Conservation (phyloP, 257 asterid genomes). For the Solanum arcanum region DNA sequence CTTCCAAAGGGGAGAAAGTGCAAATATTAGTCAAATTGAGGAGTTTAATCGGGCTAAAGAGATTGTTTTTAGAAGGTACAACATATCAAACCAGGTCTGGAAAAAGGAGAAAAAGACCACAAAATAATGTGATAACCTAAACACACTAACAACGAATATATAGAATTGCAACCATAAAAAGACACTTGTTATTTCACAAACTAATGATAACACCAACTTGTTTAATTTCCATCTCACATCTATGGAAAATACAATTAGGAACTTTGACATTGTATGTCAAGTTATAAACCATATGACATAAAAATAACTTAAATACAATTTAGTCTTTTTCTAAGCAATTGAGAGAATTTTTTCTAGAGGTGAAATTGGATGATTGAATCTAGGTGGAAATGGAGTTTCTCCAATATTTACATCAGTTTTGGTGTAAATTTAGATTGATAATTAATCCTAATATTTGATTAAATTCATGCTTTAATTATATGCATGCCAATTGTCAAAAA, state of each 20-base stretch:
- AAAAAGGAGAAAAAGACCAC: no score
- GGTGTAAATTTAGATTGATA: no score
- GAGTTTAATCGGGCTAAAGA: no score
- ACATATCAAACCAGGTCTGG: not conserved
- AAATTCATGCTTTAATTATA: no score
- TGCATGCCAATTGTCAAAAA: no score
- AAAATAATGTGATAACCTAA: no score
- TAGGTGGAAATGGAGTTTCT: not conserved
- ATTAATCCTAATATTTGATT: no score
- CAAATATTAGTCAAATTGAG: not conserved
- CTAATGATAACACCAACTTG: not conserved
- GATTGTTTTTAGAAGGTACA: accelerated
- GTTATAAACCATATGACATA: not conserved
- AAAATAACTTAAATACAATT: not conserved
- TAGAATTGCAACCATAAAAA: no score
- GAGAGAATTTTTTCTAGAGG: not conserved
- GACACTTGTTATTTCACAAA: no score
- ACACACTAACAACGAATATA: no score
- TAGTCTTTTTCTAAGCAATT: not conserved
- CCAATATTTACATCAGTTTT: no score
- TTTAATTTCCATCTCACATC: not conserved
- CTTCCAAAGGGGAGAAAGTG: not conserved
- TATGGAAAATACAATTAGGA: not conserved
- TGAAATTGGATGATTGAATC: not conserved
- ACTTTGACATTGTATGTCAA: not conserved